phyloP scores from a whole-genome alignment of 495 filamentous ascomycete genomes.

The Neurospora hispaniola region DNA sequence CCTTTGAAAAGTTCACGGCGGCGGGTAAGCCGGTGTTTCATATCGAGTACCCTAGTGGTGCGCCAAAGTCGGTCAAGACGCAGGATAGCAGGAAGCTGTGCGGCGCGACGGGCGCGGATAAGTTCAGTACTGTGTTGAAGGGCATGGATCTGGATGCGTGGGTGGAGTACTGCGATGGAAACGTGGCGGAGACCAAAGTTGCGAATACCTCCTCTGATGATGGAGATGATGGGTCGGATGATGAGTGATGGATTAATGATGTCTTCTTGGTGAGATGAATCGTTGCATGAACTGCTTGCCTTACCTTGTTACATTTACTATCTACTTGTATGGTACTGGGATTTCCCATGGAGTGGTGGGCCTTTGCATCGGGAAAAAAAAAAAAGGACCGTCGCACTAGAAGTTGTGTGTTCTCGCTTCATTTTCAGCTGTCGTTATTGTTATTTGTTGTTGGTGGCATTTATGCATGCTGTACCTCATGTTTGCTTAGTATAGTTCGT shows the following conservation, averaged over 20 bases:
- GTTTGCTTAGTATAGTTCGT: not conserved
- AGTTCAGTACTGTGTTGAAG: constrained; percentile 56
- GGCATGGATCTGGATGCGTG: constrained; percentile 50
- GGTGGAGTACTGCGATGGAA: constrained; percentile 38
- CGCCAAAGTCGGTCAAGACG: constrained; percentile 19
- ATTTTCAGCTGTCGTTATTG: not conserved
- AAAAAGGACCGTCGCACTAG: not conserved
- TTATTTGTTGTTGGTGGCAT: not conserved
- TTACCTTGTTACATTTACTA: not conserved
- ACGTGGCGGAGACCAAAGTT: constrained; percentile 7
- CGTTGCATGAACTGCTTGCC: not conserved
- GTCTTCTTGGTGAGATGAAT: not conserved
- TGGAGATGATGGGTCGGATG: not conserved
- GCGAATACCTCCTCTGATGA: not conserved
- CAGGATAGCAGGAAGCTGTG: constrained; percentile 14
- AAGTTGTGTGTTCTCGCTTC: not conserved
- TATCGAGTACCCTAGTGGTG: constrained; percentile 54
- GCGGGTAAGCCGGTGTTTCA: constrained; percentile 61
- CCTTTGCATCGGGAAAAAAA: not conserved
- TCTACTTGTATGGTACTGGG: not conserved
- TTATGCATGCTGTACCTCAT: not conserved
- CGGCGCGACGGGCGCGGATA: constrained; percentile 7
- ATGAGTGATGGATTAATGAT: not conserved
- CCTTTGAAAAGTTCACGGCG: constrained; percentile 44
- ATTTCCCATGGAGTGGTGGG: not conserved